phyloP scores from a whole-genome alignment of 139 green algal genomes.

The Diplosphaera chodatii region DNA sequence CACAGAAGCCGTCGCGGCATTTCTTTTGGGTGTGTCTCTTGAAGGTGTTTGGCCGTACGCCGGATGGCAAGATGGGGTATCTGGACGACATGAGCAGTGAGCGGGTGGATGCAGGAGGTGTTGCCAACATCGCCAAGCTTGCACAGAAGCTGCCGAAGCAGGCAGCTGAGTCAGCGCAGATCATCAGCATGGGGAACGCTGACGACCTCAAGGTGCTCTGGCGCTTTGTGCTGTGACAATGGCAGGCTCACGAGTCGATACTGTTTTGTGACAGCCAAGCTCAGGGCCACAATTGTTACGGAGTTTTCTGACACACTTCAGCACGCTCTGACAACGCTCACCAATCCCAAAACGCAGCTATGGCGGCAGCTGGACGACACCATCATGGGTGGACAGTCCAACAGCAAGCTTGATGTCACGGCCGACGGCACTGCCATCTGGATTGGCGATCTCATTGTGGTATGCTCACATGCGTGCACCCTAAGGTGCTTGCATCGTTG shows the following conservation, averaged over 20 bases:
- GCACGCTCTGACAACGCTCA: too few relatives aligned
- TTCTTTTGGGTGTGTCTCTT: too few relatives aligned
- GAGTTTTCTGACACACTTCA: too few relatives aligned
- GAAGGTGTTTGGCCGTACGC: conserved; percentile 44
- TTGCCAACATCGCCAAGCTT: conserved; percentile 31
- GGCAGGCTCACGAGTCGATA: too few relatives aligned
- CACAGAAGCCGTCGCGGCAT: too few relatives aligned
- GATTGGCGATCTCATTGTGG: conserved; percentile 59
- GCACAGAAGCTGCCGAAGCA: conserved; percentile 14
- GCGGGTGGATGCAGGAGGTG: conserved; percentile 61
- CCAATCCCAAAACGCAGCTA: too few relatives aligned
- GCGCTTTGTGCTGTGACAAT: too few relatives aligned
- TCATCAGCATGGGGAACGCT: conserved; percentile 51
- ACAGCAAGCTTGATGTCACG: conserved; percentile 33
- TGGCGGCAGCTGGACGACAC: conserved; percentile 39
- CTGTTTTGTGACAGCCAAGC: too few relatives aligned
- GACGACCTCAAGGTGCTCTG: conserved; percentile 51
- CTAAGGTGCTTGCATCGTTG: too few relatives aligned
- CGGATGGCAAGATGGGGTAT: conserved; percentile 63
- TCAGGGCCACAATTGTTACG: too few relatives aligned
- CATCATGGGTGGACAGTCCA: conserved; percentile 46
- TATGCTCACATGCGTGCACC: too few relatives aligned
- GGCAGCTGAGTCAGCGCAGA: not conserved
- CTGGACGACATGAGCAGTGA: conserved; percentile 69
- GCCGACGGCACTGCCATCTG: conserved; percentile 53